phyloP scores from a whole-genome alignment of 257 asterid species.

The Salvia splendens region DNA sequence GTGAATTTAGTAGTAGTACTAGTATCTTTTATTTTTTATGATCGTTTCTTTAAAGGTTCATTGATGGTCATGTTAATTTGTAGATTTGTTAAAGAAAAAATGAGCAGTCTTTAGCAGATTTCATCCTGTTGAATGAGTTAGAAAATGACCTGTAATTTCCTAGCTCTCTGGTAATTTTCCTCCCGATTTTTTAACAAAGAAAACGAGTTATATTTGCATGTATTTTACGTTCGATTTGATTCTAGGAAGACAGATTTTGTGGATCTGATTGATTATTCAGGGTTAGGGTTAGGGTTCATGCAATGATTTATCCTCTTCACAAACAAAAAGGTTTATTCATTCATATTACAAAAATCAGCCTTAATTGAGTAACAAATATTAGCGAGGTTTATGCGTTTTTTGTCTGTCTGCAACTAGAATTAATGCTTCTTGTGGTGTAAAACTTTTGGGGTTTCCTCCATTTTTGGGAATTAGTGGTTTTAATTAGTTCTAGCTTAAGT shows the following conservation, averaged over 20 bases:
- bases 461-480: not conserved
- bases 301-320: constrained; percentile 23
- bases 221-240: constrained; percentile 6
- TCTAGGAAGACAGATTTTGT: not conserved
- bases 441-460: not conserved
- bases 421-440: not conserved
- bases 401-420: constrained; percentile 26
- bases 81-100: not conserved
- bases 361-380: not conserved
- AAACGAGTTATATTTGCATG: constrained; percentile 15
- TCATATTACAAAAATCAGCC: not conserved
- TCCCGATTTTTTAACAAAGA: not conserved
- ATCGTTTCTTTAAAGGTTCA: not conserved
- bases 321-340: not conserved
- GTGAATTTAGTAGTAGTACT: not conserved
- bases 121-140: not conserved
- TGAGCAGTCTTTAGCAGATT: not conserved
- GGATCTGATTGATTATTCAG: constrained; percentile 28
- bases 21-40: not conserved
- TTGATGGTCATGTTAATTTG: not conserved
- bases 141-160: not conserved
- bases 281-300: constrained; percentile 50
- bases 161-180: not conserved
- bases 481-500: not conserved
- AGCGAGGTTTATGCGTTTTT: constrained; percentile 18